phyloP scores from a whole-genome alignment of 176 grass and related monocot genomes.

The Dactylis glomerata region DNA sequence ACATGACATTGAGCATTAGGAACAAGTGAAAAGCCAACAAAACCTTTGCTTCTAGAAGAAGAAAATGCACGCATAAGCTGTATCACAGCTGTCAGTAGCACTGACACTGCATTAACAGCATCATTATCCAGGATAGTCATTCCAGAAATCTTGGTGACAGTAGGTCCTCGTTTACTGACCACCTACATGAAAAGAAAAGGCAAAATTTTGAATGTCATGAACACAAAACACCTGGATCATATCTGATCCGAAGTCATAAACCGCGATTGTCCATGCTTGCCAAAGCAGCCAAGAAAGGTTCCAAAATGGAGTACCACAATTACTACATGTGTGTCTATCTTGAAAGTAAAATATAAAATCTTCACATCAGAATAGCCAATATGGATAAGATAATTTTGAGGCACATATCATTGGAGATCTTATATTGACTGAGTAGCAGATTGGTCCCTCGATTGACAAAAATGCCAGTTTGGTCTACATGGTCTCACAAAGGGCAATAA shows the following conservation, averaged over 20 bases:
- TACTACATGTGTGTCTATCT: neutral
- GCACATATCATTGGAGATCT: neutral
- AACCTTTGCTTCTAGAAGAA: conserved; percentile 43
- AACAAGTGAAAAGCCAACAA: neutral
- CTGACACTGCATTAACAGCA: conserved; percentile 77
- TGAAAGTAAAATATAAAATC: conserved; percentile 1
- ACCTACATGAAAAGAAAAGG: conserved; percentile 56
- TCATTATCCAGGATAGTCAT: conserved; percentile 77
- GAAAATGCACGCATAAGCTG: conserved; percentile 63
- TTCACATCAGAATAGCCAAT: neutral
- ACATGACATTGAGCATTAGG: neutral
- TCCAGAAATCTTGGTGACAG: conserved; percentile 81
- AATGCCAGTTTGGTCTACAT: too few species aligned
- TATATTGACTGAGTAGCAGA: neutral
- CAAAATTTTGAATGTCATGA: conserved; percentile 1
- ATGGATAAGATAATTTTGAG: neutral
- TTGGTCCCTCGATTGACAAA: neutral
- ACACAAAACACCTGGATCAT: conserved; percentile 5
- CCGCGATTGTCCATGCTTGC: neutral
- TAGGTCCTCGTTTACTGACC: conserved; percentile 66
- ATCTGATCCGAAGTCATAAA: neutral
- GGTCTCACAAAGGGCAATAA: too few species aligned
- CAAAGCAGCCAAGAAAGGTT: neutral
- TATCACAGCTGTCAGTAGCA: conserved; percentile 63
- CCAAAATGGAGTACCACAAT: neutral